phyloP scores from a whole-genome alignment of 2,329 filamentous ascomycete genomes.

The Botrytis galanthina region DNA sequence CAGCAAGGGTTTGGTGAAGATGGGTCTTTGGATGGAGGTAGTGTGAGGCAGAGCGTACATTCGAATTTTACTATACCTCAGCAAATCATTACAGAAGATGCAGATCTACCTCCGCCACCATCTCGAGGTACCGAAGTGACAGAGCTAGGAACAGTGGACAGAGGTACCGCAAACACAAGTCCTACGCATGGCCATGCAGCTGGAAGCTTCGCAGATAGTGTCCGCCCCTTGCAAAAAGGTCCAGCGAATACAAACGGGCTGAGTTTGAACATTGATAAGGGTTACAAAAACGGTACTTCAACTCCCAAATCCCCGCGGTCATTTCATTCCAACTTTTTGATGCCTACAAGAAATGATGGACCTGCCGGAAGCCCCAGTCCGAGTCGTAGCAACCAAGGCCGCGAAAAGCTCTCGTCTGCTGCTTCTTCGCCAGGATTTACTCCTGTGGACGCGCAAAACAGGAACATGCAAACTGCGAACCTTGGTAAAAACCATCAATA shows the following conservation, averaged over 20 bases:
- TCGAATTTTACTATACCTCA: slow-evolving; percentile 44
- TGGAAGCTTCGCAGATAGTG: slow-evolving; percentile 72
- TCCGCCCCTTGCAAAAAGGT: slow-evolving; percentile 61
- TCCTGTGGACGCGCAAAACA: slow-evolving; percentile 44
- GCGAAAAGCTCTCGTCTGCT: slow-evolving; percentile 80
- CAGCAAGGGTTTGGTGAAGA: slow-evolving; percentile 41
- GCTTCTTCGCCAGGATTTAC: slow-evolving; percentile 70
- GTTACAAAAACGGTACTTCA: slow-evolving; percentile 53
- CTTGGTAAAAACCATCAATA: slow-evolving; percentile 82
- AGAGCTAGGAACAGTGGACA: slow-evolving; percentile 59
- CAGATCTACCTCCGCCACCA: slow-evolving; percentile 57
- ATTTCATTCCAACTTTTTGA: slow-evolving; percentile 71
- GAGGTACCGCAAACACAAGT: slow-evolving; percentile 71
- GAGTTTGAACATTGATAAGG: slow-evolving; percentile 59
- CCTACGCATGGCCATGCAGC: slow-evolving; percentile 59
- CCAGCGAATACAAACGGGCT: slow-evolving; percentile 42
- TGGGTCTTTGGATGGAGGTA: slow-evolving; percentile 45
- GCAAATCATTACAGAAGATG: slow-evolving; percentile 43
- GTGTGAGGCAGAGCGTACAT: slow-evolving; percentile 57
- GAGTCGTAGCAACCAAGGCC: slow-evolving; percentile 61
- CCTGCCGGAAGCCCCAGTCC: slow-evolving; percentile 48
- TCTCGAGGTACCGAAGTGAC: slow-evolving; percentile 82
- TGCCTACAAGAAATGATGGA: slow-evolving; percentile 56
- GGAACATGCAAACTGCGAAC: slow-evolving; percentile 37
- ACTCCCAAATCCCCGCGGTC: slow-evolving; percentile 69